Percentiles rank a stretch among this genome's conserved stretches.
Conservation (phyloP, 192 early-diverging fungal genomes). For the Gryganskiella cystojenkinii region DNA sequence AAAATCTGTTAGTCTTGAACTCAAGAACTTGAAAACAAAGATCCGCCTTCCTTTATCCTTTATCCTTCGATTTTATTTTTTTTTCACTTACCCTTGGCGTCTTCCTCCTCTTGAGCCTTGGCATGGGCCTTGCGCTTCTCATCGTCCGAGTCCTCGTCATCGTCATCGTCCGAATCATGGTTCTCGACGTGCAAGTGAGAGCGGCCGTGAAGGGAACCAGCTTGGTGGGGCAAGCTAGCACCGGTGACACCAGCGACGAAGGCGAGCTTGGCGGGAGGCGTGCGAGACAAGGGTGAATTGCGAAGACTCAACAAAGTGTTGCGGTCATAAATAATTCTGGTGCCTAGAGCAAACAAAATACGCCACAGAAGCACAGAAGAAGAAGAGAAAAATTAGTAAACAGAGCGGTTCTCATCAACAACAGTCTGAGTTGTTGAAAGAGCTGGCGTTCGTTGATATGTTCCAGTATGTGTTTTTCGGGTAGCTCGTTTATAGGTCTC, state of each 20-base stretch:
- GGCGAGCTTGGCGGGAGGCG: slow-evolving; percentile 66
- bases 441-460: too few species aligned
- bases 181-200: slow-evolving; percentile 54
- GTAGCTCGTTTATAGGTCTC: too few species aligned
- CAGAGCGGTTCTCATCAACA: too few species aligned
- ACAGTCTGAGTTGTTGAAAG: too few species aligned
- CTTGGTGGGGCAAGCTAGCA: slow-evolving; percentile 46
- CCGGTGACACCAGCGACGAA: slow-evolving; percentile 72
- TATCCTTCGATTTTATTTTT: too few species aligned
- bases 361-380: background rate
- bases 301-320: slow-evolving; percentile 68
- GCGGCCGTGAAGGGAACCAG: slow-evolving; percentile 29
- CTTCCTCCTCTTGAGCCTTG: slow-evolving; percentile 52
- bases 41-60: too few species aligned
- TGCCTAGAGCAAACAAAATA: slow-evolving; percentile 54
- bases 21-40: too few species aligned
- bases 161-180: slow-evolving; percentile 35
- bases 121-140: slow-evolving; percentile 56
- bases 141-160: slow-evolving; percentile 45
- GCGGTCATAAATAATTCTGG: slow-evolving; percentile 74
- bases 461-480: too few species aligned
- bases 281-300: slow-evolving; percentile 69
- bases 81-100: slow-evolving; percentile 37
- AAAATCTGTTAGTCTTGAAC: background rate
- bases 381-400: background rate